phyloP scores from a whole-genome alignment of 768 basidiomycete species.

The Cystofilobasidium bisporidii region DNA sequence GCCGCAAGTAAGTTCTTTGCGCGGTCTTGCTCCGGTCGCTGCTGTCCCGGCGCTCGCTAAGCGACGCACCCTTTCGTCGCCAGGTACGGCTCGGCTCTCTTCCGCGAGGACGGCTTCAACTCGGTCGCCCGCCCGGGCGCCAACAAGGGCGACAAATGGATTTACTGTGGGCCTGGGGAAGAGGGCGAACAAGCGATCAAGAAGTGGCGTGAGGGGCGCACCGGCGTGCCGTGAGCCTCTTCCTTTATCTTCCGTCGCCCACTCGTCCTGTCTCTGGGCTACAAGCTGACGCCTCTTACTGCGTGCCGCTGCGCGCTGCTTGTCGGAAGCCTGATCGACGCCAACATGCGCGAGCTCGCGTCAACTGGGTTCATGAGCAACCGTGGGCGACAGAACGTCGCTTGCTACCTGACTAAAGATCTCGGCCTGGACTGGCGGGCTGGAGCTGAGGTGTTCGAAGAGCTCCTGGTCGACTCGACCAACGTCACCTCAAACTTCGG shows the following conservation, averaged over 20 bases:
- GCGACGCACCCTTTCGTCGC: too few relatives aligned
- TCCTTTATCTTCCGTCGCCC: background rate
- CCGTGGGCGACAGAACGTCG: slow-evolving; percentile 45
- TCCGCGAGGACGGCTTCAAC: slow-evolving; percentile 29
- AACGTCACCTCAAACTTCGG: slow-evolving; percentile 35
- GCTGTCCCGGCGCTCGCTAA: too few relatives aligned
- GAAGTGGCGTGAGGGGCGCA: slow-evolving; percentile 39
- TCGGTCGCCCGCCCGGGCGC: background rate
- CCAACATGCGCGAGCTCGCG: slow-evolving; percentile 41
- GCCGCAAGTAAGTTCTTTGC: slow-evolving; percentile 32
- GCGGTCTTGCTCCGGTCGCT: too few relatives aligned
- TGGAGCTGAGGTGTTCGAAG: slow-evolving; percentile 46
- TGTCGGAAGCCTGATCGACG: slow-evolving; percentile 40
- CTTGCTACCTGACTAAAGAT: slow-evolving; percentile 44
- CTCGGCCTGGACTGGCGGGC: slow-evolving; percentile 43
- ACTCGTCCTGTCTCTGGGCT: background rate
- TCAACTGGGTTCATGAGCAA: slow-evolving; percentile 44
- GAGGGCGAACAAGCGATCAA: slow-evolving; percentile 33
- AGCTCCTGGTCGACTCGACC: slow-evolving; percentile 29
- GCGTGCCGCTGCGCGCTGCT: background rate
- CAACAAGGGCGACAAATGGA: slow-evolving; percentile 5
- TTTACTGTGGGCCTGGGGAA: slow-evolving; percentile 30
- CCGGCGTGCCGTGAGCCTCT: slow-evolving; percentile 40
- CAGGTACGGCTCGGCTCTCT: slow-evolving; percentile 38
- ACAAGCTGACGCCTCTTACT: background rate